Base-by-base conservation (phyloP, 495 filamentous ascomycete genomes). In the Acidomyces sp. region DNA sequence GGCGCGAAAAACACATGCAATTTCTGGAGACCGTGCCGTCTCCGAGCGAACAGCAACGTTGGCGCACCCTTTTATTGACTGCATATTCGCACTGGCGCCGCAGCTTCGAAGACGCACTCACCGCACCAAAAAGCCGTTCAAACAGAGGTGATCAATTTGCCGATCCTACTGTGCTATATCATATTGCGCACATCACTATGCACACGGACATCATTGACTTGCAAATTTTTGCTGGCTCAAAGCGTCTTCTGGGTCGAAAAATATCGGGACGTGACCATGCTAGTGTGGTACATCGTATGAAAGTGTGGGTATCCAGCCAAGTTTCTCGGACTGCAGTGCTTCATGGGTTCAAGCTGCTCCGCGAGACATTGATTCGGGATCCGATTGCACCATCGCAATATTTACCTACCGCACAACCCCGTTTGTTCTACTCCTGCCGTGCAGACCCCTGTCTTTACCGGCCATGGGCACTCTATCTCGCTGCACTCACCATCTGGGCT, bases 1-100 rank as follows among this genome's bases (percentile, higher is more conserved):
- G 39, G n/a, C 29, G 39, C 5, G 39, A 43, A 20, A 43, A 43
- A 16, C 39, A 43, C 17, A 16, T 43, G 3, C 39, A 43, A 21
- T 43, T 43, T 29, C 15, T 43, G 9, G 39, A 43, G 19, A 34
- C 29, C 19, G 20, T 23, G 9, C 39, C 39, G 16, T 23, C 27
- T 3, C 16, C 19, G 4, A 17, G 17, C 17, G 39, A 43, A 21
- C 39, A 43, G 18, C 29, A 22, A 34, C 28, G 39, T 10, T 43
- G 39, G 39, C 19, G 19, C 9, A 17, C 39, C 10, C 7, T 43
- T n/a, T 22, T 34, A 2, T 13, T 43, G 16, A 15, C 33, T 3
- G 39, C 39, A 4, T 43, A 29, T 24, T 9, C 11, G 10, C 21
- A 23, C 25, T 43, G 39, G 39, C 9, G 31, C 5, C 16, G 20